These are phyloP conservation scores for Petunia secreta DNA, from an alignment of 257 asterid genomes.

Conservation along the genomic window DNA sequence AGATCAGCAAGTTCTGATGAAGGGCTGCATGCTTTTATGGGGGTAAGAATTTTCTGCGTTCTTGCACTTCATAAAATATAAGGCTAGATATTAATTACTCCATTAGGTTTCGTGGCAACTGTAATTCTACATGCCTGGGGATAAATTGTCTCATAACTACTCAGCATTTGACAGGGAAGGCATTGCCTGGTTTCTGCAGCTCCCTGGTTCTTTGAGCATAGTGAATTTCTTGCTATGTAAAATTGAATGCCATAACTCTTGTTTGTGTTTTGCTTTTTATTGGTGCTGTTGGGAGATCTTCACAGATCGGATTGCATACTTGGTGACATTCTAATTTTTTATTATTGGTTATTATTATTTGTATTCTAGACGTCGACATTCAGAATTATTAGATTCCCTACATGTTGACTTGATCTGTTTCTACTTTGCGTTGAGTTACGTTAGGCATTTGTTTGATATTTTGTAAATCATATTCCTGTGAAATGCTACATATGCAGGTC, in stretches of 20 bases:
- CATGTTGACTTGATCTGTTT: not conserved
- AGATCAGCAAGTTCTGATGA: slow-evolving; percentile 42
- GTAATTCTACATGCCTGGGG: not conserved
- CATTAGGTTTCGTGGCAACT: not conserved
- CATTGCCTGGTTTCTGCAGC: not conserved
- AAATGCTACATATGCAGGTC: no score
- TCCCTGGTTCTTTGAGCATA: not conserved
- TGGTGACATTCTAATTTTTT: not conserved
- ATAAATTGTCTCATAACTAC: not conserved
- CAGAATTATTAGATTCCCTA: not conserved
- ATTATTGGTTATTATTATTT: not conserved
- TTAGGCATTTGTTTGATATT: no score
- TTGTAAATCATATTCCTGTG: no score
- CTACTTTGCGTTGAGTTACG: no score
- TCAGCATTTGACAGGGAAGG: not conserved
- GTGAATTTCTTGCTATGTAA: not conserved
- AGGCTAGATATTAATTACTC: slow-evolving; percentile 4
- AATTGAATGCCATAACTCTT: no score
- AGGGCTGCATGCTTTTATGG: slow-evolving; percentile 76
- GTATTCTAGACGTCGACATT: not conserved
- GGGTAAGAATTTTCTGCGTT: slow-evolving; percentile 59
- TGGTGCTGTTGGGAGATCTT: no score
- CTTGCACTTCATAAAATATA: slow-evolving; percentile 5
- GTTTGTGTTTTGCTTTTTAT: no score
- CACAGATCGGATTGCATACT: no score